These are phyloP conservation scores for Microcos paniculata DNA, from an alignment of 345 rosid species.

Conservation along the genomic window DNA sequence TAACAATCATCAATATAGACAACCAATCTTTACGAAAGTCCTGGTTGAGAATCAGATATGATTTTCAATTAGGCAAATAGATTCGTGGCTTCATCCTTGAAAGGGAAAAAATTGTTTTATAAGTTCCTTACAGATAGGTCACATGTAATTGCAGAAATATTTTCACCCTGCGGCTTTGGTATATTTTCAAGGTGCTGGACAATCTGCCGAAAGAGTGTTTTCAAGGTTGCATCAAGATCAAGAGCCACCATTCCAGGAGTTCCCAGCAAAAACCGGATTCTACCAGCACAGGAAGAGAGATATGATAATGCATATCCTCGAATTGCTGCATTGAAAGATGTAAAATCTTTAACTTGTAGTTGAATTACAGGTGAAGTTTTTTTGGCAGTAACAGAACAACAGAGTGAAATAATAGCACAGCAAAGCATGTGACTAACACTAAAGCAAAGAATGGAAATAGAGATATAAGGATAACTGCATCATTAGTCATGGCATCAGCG, in stretches of 20 bases:
- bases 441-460: not conserved
- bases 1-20: conserved; percentile 91
- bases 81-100: not conserved
- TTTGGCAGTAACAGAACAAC: not conserved
- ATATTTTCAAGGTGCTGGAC: conserved; percentile 84
- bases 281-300: conserved; percentile 97
- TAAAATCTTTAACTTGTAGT: conserved; percentile 21
- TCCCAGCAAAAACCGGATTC: conserved; percentile 87
- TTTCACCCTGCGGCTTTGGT: conserved; percentile 92
- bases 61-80: conserved; percentile 1
- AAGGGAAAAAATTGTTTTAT: conserved; percentile 7
- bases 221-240: conserved; percentile 83
- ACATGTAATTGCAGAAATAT: conserved; percentile 76
- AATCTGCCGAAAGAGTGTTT: conserved; percentile 83
- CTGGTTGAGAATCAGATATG: conserved; percentile 48
- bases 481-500: not conserved
- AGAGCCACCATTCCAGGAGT: conserved; percentile 99
- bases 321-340: conserved; percentile 68
- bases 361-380: not conserved
- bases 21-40: conserved; percentile 97
- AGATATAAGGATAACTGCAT: not conserved
- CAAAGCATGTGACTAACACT: not conserved
- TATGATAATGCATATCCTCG: conserved; percentile 97
- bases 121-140: conserved; percentile 84
- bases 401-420: not conserved